Percentiles rank a stretch among this genome's conserved stretches.
phyloP scores from a whole-genome alignment of 148 eudicot species.

The Fagopyrum esculentum region DNA sequence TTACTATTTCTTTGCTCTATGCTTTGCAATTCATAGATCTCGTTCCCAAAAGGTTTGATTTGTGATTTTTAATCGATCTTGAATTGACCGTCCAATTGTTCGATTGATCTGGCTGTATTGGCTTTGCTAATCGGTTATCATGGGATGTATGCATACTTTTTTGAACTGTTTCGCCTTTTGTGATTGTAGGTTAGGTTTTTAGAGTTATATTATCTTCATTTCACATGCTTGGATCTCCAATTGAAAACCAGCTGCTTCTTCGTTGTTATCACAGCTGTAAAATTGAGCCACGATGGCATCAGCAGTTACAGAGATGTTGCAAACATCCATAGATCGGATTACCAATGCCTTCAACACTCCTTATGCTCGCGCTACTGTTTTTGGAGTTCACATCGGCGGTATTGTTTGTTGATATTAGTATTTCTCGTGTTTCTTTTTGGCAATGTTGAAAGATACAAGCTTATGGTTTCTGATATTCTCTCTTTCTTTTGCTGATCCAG shows the following conservation, averaged over 20 bases:
- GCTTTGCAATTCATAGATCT: not conserved
- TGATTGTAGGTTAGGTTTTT: constrained; percentile 1
- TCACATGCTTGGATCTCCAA: not conserved
- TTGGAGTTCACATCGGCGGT: constrained; percentile 90
- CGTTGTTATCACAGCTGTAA: not conserved
- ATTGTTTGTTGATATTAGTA: not conserved
- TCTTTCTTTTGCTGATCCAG: constrained; percentile 30
- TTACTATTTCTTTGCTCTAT: not conserved
- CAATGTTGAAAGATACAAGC: not conserved
- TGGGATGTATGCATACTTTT: not conserved
- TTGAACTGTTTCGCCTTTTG: not conserved
- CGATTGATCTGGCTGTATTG: not conserved
- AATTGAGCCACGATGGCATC: constrained; percentile 19
- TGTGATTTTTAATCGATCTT: not conserved
- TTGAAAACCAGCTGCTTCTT: not conserved
- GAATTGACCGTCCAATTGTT: not conserved
- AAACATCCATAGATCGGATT: constrained; percentile 48
- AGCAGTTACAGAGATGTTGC: constrained; percentile 29
- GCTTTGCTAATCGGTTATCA: not conserved
- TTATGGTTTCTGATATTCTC: not conserved
- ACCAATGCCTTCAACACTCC: constrained; percentile 56
- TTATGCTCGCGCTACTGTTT: constrained; percentile 71
- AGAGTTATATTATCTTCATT: not conserved
- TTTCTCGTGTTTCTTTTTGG: not conserved
- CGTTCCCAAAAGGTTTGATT: not conserved